Base-by-base conservation (phyloP, 768 basidiomycete genomes). In the Multifurca ochricompacta region DNA sequence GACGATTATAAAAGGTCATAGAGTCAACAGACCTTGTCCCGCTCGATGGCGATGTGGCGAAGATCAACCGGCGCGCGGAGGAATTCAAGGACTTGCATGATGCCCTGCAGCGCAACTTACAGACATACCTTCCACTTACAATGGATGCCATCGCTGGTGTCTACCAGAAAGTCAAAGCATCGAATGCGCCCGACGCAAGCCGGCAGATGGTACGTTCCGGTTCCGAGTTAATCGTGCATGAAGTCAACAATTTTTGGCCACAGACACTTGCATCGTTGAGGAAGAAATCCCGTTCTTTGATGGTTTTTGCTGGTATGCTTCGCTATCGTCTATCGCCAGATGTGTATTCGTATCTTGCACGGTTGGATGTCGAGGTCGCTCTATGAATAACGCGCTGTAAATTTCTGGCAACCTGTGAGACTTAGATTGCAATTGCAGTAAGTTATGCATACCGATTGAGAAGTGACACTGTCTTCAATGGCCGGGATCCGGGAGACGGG, bases 141-240 rank as follows among this genome's bases (percentile, higher is more conserved):
- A 99, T 98, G 96, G 91, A 93, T 65, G 81, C 85, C 27, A 80
- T 98, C 25, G 85, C 87, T 45, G 82, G 78, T 13, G 79, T 94
- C 14, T 87, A 95, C 62, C 85, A 85, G 53, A 80, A 78, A 54
- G 72, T 82, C 53, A 95, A 95, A 68, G 71, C 74, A 10, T 83
- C 85, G 27, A 71, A 77, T 39, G 81, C 80, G 19, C 78, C 85
- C 11, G 92, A 95, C 64, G 78, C 80, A 35, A 84, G 81, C 2
- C 75, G 87, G 59, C 85, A 93, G 62, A 78, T 85, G 76, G 88
- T 90, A 56, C 53, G 80, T 74, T 11, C 52, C 35, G 18, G 31
- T 59, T 56, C 44, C 39, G 16, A 21, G 6, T 19, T 54, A 51
- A 44, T 43, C 41, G 63, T 48, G 19, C 56, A 19, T 53, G 58